Base-by-base conservation (phyloP, 345 rosid genomes). In the rapeseed (Brassica napus) region DNA sequence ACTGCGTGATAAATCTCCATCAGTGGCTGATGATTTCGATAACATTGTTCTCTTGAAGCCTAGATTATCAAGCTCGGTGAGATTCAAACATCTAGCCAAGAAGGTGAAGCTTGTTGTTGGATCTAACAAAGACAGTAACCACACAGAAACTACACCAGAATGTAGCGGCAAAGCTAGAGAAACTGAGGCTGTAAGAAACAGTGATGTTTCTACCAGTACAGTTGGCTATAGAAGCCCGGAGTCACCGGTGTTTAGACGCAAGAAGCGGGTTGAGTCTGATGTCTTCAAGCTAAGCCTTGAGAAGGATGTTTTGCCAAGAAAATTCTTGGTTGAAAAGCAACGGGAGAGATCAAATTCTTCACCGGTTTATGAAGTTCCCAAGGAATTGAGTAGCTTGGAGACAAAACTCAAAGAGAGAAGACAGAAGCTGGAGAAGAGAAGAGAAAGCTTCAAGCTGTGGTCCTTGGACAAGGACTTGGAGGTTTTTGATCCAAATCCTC, bases 21-120 rank as follows among this genome's bases (percentile, higher is more conserved):
- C 73, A 70, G 8, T 32, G 44, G 69, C 15, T 73, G 65, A 79
- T 63, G 83, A 69, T 21, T 81, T 78, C 49, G 82, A 85, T 64
- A 47, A 74, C 4, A 82, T 87, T 72, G 87, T 88, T 68, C 77
- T 90, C 63, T 76, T 87, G 86, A 89, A 85, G 89, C 85, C 91
- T 58, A 83, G 77, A 16, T 26, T 72, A 21, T 37, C 82, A 34
- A 74, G 66, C 75, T 54, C 79, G 65, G 87, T 79, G 74, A 81
- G 86, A 54, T 85, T 88, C 28, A 79, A 79, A 71, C 85, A 82
- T 81, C 71, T 93, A 83, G 88, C 83, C 71, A 89, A 86, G 85
- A 93, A 85, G 79, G 75, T 89, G 85, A 86, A 83, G 71, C 86
- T 77, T 42, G 89, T 88, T 67, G 81, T 87, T 62, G 85, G 83